Evolutionary conservation across 306 rosid species (phyloP).

Genomic region (Calophaca sinica): DNA sequence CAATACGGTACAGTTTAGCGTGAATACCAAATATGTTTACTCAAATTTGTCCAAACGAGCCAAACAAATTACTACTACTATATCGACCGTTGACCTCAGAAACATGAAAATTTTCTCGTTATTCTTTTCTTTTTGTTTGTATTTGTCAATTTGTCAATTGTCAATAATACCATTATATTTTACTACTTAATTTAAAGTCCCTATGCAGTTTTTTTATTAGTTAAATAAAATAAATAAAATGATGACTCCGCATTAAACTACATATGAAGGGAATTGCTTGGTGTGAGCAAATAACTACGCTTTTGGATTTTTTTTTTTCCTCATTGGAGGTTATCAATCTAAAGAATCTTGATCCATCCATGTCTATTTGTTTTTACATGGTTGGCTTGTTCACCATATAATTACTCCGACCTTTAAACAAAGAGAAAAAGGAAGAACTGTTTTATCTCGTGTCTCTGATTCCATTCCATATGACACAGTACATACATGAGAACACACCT

Average conservation of each 20-base stretch:
- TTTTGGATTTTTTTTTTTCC: slow-evolving; percentile 30
- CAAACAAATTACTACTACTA: background rate
- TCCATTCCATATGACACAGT: background rate
- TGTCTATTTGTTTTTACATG: background rate
- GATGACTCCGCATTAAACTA: slow-evolving; percentile 18
- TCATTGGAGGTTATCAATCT: slow-evolving; percentile 33
- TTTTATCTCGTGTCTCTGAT: slow-evolving; percentile 16
- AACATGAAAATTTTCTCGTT: slow-evolving; percentile 10
- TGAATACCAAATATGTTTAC: background rate
- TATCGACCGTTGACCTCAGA: slow-evolving; percentile 6
- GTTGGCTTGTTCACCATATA: slow-evolving; percentile 2
- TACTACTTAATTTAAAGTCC: no score
- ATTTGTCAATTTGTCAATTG: slow-evolving; percentile 13
- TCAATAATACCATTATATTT: background rate
- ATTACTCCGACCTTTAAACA: no score
- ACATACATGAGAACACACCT: background rate
- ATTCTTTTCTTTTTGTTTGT: slow-evolving; percentile 26
- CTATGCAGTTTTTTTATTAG: no score
- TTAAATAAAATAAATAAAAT: background rate
- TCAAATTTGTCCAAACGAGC: slow-evolving; percentile 4
- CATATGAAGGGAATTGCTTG: slow-evolving; percentile 6
- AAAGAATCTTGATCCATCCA: slow-evolving; percentile 6
- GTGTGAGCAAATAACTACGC: slow-evolving; percentile 1
- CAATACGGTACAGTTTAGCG: background rate
- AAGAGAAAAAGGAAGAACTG: background rate